Conservation (phyloP, 2,329 filamentous ascomycete genomes). For the Pseudogymnoascus sp. region DNA sequence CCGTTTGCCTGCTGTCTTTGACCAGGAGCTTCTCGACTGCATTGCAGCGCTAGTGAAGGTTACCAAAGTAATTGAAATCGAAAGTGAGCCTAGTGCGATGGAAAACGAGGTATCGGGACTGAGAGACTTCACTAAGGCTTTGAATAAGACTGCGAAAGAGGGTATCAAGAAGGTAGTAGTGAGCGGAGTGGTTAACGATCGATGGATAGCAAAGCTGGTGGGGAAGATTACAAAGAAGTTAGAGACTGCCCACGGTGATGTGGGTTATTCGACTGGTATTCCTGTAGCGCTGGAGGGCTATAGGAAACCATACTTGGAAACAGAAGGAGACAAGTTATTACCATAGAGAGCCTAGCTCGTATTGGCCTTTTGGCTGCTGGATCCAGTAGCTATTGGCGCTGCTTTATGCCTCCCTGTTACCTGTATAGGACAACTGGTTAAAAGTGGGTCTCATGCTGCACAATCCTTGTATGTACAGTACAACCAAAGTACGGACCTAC, state of each 20-base stretch:
- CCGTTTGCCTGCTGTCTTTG: conserved; percentile 41
- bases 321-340: conserved; percentile 20
- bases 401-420: neutral
- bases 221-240: conserved; percentile 43
- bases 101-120: conserved; percentile 26
- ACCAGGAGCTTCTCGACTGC: conserved; percentile 46
- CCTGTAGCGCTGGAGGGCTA: conserved; percentile 30
- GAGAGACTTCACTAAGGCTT: conserved; percentile 25
- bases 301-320: conserved; percentile 11
- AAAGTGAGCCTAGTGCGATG: conserved; percentile 33
- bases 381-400: neutral
- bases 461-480: neutral
- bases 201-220: conserved; percentile 48
- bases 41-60: conserved; percentile 49
- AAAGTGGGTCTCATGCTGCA: neutral
- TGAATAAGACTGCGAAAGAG: conserved; percentile 33
- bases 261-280: conserved; percentile 43
- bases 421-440: neutral
- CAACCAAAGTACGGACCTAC: no score
- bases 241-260: conserved; percentile 42
- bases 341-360: conserved; percentile 11
- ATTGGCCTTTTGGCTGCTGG: neutral
- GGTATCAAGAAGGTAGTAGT: conserved; percentile 41
- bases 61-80: conserved; percentile 48
- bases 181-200: conserved; percentile 42